A percentile compares a stretch with the other conserved stretches of the same genome.
Conservation (phyloP, 169 alveolate species). For the Cystoisospora suis region DNA sequence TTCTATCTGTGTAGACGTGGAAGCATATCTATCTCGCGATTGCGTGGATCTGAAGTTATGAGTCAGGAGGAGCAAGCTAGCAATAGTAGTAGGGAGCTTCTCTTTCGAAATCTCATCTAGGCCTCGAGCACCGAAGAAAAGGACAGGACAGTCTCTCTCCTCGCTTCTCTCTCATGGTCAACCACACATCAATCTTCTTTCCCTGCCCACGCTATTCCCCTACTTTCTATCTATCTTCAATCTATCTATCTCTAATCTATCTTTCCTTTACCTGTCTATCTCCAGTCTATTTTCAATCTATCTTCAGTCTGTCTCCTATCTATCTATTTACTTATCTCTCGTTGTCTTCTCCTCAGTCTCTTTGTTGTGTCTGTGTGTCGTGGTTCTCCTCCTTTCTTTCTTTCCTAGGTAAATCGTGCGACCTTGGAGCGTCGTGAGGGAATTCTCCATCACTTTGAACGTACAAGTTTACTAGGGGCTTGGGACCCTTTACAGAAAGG, state of each 20-base stretch:
- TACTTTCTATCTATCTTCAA: background rate
- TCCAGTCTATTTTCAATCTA: background rate
- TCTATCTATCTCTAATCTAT: background rate
- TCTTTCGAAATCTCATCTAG: too few relatives aligned
- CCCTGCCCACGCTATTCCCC: background rate
- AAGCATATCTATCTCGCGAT: too few relatives aligned
- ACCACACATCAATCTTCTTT: background rate
- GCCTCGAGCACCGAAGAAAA: too few relatives aligned
- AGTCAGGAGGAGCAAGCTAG: too few relatives aligned
- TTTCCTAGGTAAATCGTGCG: slow-evolving; percentile 29
- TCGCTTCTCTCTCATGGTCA: background rate
- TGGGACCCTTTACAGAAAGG: slow-evolving; percentile 48
- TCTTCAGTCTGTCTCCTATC: background rate
- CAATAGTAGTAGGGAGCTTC: too few relatives aligned
- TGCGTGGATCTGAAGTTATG: too few relatives aligned
- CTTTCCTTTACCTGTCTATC: background rate
- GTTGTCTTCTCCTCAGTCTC: background rate
- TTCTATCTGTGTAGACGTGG: too few relatives aligned
- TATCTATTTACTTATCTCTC: background rate
- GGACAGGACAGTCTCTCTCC: too few relatives aligned
- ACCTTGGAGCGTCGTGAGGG: background rate
- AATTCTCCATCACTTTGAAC: slow-evolving; percentile 31
- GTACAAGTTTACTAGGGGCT: slow-evolving; percentile 44
- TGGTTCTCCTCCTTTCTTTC: background rate
- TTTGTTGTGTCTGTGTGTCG: background rate